Percentiles rank a stretch among this genome's conserved stretches.
phyloP scores from a whole-genome alignment of 2,329 filamentous ascomycete genomes.

The Fusarium annulatum region DNA sequence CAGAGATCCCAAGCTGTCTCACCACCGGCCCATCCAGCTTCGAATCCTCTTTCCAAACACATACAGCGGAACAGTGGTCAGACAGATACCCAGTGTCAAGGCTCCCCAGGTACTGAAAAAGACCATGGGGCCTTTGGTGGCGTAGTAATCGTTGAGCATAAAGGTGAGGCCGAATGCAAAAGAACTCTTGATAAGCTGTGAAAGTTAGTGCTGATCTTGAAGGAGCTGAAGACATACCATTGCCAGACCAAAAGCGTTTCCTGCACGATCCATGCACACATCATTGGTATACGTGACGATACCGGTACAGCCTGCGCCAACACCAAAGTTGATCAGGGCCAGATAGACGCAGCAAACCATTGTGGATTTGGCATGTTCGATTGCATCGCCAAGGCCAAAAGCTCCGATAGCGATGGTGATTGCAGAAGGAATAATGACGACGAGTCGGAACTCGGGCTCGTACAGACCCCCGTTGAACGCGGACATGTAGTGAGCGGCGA shows the following conservation, averaged over 20 bases:
- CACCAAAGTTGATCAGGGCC: background rate
- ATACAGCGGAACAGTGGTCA: background rate
- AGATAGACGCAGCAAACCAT: background rate
- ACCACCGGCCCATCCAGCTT: background rate
- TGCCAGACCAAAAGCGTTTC: background rate
- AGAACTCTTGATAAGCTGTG: background rate
- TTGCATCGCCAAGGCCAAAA: background rate
- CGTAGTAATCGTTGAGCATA: conserved; percentile 4
- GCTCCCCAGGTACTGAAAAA: conserved; percentile 7
- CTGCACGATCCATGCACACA: background rate
- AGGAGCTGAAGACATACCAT: background rate
- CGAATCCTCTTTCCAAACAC: background rate
- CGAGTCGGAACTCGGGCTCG: conserved; percentile 2
- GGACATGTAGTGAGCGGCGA: background rate
- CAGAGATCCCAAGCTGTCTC: background rate
- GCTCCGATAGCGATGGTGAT: background rate
- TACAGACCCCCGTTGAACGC: background rate
- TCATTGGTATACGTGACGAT: conserved; percentile 8
- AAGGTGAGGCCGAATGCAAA: background rate
- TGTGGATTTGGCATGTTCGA: background rate
- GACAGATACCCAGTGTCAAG: background rate
- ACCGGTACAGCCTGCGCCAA: background rate
- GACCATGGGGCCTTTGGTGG: background rate
- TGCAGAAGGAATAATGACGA: background rate
- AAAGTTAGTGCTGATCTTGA: background rate